Conservation (phyloP, 208 protist genomes). For the Phytomonas sp. region DNA sequence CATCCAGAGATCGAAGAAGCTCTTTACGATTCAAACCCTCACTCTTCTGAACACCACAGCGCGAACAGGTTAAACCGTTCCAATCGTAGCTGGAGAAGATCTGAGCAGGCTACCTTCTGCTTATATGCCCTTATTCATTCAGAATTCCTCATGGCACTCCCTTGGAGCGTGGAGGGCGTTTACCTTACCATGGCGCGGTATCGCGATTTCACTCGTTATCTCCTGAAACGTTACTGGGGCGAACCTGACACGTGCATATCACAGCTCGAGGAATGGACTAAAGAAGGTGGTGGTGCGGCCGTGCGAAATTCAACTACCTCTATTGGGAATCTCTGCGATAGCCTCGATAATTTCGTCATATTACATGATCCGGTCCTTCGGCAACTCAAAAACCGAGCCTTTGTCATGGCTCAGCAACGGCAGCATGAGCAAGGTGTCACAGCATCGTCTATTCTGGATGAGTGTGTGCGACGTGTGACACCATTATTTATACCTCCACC, state of each 20-base stretch:
- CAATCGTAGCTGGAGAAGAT: not conserved
- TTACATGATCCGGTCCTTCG: constrained; percentile 10
- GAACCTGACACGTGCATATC: not conserved
- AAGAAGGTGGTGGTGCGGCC: constrained; percentile 5
- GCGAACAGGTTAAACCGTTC: not conserved
- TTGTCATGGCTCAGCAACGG: constrained; percentile 1
- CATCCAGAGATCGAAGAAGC: not conserved
- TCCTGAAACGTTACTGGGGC: not conserved
- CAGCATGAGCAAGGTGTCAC: not conserved
- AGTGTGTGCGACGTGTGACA: constrained; percentile 19
- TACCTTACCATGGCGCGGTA: constrained; percentile 32
- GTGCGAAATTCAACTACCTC: not conserved
- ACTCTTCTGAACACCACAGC: not conserved
- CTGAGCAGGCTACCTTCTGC: not conserved
- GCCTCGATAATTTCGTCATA: not conserved
- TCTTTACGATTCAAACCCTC: not conserved
- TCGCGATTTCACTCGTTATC: constrained; percentile 9
- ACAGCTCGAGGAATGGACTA: constrained; percentile 10
- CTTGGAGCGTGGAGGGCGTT: constrained; percentile 29
- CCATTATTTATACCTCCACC: constrained; percentile 20
- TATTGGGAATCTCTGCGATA: constrained; percentile 6
- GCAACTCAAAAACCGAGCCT: constrained; percentile 7
- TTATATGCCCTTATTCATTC: not conserved
- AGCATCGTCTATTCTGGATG: constrained; percentile 13
- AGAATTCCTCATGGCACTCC: constrained; percentile 17